These are phyloP conservation scores for Candida sp. DNA, from an alignment of 1,139 yeast species.

Conservation along the genomic window DNA sequence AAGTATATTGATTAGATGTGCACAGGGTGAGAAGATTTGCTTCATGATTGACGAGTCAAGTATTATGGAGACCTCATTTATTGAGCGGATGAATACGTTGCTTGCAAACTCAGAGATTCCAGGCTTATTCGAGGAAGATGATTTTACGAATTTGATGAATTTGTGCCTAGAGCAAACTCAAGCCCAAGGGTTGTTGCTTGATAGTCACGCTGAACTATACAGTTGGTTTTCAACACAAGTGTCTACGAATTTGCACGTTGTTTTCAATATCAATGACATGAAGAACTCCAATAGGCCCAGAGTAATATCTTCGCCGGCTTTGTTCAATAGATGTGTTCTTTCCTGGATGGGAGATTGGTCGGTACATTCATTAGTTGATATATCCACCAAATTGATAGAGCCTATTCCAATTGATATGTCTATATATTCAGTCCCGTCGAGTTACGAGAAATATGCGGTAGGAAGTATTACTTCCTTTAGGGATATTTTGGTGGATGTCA, in stretches of 20 bases:
- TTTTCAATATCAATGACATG: conserved; percentile 71
- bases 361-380: conserved; percentile 41
- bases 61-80: conserved; percentile 70
- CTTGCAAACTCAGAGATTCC: conserved; percentile 93
- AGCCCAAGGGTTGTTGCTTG: conserved; percentile 60
- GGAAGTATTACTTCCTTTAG: conserved; percentile 23
- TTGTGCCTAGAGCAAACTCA: conserved; percentile 59
- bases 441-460: conserved; percentile 12
- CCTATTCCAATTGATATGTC: conserved; percentile 52
- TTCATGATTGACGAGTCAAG: conserved; percentile 81
- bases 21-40: conserved; percentile 61
- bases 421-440: conserved; percentile 28
- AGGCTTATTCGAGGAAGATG: conserved; percentile 83
- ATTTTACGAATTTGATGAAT: conserved; percentile 49
- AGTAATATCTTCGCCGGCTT: conserved; percentile 79
- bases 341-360: conserved; percentile 94
- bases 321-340: conserved; percentile 86
- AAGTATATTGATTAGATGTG: conserved; percentile 43
- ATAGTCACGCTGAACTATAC: conserved; percentile 69
- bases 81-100: conserved; percentile 90
- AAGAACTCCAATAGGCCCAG: conserved; percentile 28
- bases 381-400: conserved; percentile 42
- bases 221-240: conserved; percentile 73
- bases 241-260: conserved; percentile 73
- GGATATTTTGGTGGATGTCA: conserved; percentile 44